These are phyloP conservation scores for Pachyrhizus erosus DNA, from an alignment of 306 rosid species.

Conservation along the genomic window DNA sequence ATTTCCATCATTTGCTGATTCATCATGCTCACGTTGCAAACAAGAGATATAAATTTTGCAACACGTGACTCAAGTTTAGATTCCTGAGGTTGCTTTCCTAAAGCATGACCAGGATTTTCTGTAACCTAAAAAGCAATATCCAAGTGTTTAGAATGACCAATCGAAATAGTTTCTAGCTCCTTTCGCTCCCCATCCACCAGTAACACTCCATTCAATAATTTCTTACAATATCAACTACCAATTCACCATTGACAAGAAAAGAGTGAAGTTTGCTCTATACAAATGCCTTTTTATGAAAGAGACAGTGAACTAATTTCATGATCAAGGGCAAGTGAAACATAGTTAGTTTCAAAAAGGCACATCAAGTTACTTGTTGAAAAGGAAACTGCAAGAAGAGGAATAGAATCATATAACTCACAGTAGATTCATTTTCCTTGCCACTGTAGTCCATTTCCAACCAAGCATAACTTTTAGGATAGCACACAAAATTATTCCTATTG, in stretches of 20 bases:
- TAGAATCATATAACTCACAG: slow-evolving; percentile 63
- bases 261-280: not conserved
- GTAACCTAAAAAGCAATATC: slow-evolving; percentile 59
- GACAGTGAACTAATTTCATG: slow-evolving; percentile 18
- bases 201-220: slow-evolving; percentile 10
- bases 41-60: slow-evolving; percentile 86
- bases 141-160: slow-evolving; percentile 38
- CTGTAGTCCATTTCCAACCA: slow-evolving; percentile 95
- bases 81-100: slow-evolving; percentile 66
- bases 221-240: slow-evolving; percentile 9
- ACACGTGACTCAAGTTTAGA: slow-evolving; percentile 75
- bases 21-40: slow-evolving; percentile 96
- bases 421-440: slow-evolving; percentile 57
- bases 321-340: not conserved
- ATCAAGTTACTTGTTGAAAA: slow-evolving; percentile 29
- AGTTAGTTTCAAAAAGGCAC: slow-evolving; percentile 17
- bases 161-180: slow-evolving; percentile 6
- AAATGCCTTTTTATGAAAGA: slow-evolving; percentile 10
- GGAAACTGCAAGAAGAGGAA: slow-evolving; percentile 24
- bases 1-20: slow-evolving; percentile 99
- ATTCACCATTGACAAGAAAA: slow-evolving; percentile 4
- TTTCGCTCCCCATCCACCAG: not conserved
- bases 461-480: slow-evolving; percentile 66
- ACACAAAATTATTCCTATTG: slow-evolving; percentile 59
- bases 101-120: slow-evolving; percentile 44